phyloP scores from a whole-genome alignment of 805 yeast species.

The Sungouiozyma ichnusensis region DNA sequence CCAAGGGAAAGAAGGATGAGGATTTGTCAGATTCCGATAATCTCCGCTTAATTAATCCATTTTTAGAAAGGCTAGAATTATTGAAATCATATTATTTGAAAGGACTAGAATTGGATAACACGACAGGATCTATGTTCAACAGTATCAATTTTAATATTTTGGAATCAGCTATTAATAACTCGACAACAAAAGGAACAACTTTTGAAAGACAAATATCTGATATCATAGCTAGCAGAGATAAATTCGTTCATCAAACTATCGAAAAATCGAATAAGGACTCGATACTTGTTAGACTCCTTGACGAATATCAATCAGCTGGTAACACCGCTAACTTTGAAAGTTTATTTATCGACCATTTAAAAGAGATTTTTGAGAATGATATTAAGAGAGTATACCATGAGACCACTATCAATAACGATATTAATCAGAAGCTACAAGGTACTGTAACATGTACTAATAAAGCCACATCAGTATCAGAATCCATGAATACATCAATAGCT shows the following conservation, averaged over 20 bases:
- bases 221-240: slow-evolving; percentile 27
- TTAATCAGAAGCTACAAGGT: slow-evolving; percentile 34
- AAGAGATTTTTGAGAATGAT: slow-evolving; percentile 38
- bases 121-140: slow-evolving; percentile 37
- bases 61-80: slow-evolving; percentile 33
- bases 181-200: slow-evolving; percentile 26
- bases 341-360: slow-evolving; percentile 34
- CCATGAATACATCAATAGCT: too few species aligned
- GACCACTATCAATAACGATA: slow-evolving; percentile 27
- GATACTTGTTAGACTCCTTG: slow-evolving; percentile 43
- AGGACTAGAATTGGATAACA: slow-evolving; percentile 53
- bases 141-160: slow-evolving; percentile 39
- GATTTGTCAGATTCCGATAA: slow-evolving; percentile 47
- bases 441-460: slow-evolving; percentile 21
- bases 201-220: slow-evolving; percentile 25
- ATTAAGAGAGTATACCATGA: slow-evolving; percentile 37
- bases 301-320: slow-evolving; percentile 32
- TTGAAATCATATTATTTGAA: slow-evolving; percentile 41
- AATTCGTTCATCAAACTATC: slow-evolving; percentile 32
- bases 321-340: slow-evolving; percentile 31
- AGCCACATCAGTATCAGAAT: too few species aligned
- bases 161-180: slow-evolving; percentile 28
- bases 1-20: too few species aligned
- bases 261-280: slow-evolving; percentile 37
- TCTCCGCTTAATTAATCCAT: slow-evolving; percentile 31